Evolutionary conservation across 2,329 filamentous ascomycete genomes (phyloP), one percentile per base, ranked within the genome.

Genomic region (Colletotrichum costaricense): DNA sequence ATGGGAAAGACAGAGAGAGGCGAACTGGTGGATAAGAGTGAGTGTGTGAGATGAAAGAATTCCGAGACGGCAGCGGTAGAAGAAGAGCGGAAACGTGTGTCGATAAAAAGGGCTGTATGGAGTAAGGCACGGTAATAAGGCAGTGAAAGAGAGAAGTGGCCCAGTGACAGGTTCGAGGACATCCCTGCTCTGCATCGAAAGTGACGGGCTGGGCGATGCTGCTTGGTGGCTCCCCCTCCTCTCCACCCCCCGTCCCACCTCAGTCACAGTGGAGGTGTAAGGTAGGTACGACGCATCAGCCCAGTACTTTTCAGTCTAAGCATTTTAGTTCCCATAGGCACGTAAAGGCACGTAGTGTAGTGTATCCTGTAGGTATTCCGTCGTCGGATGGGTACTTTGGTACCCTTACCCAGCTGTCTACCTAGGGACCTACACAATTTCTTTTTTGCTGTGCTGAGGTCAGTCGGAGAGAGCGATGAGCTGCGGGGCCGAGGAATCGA

Each of bases 381-480:
- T n/a, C 19, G 19, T 49, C 19, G 19, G 6, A n/a, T 49, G 19
- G 24, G 26, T 54, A 52, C 60, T 52, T 38, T 52, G 28, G 60
- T 63, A 63, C 60, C 60, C 60, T 63, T 54, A 63, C 60, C 59
- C 59, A 62, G 38, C 59, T 28, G 11, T 26, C 26, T 26, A 26
- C 26, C 26, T 30, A 30, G 28, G 8, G 7, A 9, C 28, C 8
- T 30, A 30, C 28, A 30, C 28, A 9, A 9, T n/a, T 49, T n/a
- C 19, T n/a, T n/a, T n/a, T 49, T 49, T 49, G 19, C 42, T n/a
- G 7, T 49, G 7, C 42, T 49, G 22, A 9, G 19, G 59, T 30
- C 62, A 63, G 42, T 72, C 69, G 69, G 57, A 14, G 57, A 68
- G 57, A 72, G 64, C 64, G 69, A 71, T 56, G 35, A 49, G 57